These are phyloP conservation scores for Groenewaldozyma sp. DNA, from an alignment of 1,139 yeast species.

Conservation along the genomic window DNA sequence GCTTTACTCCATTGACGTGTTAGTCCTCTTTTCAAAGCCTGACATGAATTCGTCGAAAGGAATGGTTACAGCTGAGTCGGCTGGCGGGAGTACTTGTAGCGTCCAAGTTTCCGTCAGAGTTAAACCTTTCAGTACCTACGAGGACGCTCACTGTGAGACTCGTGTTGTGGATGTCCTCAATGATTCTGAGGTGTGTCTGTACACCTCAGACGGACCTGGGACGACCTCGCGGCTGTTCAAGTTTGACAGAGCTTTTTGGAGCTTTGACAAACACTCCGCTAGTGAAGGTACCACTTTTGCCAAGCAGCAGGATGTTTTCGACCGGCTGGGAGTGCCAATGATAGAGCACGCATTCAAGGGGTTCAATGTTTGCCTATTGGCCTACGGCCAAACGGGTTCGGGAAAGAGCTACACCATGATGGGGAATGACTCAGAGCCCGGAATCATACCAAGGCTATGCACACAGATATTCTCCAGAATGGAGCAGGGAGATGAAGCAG, in stretches of 20 bases:
- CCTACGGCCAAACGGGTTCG: slow-evolving; percentile 29
- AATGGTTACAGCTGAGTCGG: no score
- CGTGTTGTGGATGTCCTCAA: slow-evolving; percentile 6
- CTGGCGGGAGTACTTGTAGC: not conserved
- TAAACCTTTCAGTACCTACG: slow-evolving; percentile 9
- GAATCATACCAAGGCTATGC: slow-evolving; percentile 18
- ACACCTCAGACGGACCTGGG: not conserved
- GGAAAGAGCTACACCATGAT: slow-evolving; percentile 29
- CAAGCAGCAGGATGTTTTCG: slow-evolving; percentile 40
- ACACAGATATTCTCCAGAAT: slow-evolving; percentile 11
- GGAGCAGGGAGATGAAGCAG: not conserved
- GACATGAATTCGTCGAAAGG: no score
- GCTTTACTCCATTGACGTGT: no score
- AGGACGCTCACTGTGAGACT: slow-evolving; percentile 4
- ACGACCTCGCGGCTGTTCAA: not conserved
- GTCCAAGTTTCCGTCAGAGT: slow-evolving; percentile 9
- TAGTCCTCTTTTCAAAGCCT: no score
- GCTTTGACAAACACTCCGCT: not conserved
- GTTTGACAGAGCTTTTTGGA: slow-evolving; percentile 1
- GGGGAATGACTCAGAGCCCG: slow-evolving; percentile 21
- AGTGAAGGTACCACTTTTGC: not conserved
- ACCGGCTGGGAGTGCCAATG: slow-evolving; percentile 44
- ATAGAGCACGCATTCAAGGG: slow-evolving; percentile 45
- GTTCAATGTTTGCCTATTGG: slow-evolving; percentile 27
- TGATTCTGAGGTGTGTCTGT: slow-evolving; percentile 7